Conservation (phyloP, 2,329 filamentous ascomycete species). For the Sporothrix brasiliensis region DNA sequence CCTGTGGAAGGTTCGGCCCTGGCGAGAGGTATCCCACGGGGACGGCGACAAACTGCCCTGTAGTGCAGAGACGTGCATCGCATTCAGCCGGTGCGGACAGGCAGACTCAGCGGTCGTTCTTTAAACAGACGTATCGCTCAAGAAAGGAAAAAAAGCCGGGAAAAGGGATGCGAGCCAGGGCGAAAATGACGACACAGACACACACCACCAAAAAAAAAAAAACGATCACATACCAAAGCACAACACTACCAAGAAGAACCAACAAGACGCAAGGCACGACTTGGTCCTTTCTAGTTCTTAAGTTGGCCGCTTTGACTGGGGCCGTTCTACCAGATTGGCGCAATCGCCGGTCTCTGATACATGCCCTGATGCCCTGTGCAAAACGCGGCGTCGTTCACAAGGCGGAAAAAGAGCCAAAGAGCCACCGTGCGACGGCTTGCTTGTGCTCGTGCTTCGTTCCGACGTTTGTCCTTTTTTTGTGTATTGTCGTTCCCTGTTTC, state of each 20-base stretch:
- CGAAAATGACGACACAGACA: neutral
- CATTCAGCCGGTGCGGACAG: conserved; percentile 19
- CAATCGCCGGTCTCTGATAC: neutral
- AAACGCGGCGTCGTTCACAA: conserved; percentile 18
- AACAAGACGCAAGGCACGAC: conserved; percentile 4
- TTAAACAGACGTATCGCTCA: neutral
- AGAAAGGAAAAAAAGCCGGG: neutral
- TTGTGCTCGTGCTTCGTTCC: conserved; percentile 9
- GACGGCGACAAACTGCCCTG: neutral
- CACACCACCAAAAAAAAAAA: too few species aligned
- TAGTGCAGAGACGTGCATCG: conserved; percentile 11
- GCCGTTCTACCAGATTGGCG: neutral
- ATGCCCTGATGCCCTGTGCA: conserved; percentile 15
- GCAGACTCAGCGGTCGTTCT: neutral
- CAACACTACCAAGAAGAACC: neutral
- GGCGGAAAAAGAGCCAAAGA: conserved; percentile 15
- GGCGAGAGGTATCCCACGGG: conserved; percentile 4
- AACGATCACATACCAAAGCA: too few species aligned
- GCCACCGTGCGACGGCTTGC: conserved; percentile 9
- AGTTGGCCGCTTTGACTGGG: conserved; percentile 17
- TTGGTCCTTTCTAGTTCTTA: neutral
- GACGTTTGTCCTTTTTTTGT: neutral
- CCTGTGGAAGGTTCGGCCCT: neutral
- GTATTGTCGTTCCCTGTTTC: neutral
- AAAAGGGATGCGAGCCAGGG: neutral